Evolutionary conservation across 768 basidiomycete genomes (phyloP).

Genomic region (Chalciporus piperatus): DNA sequence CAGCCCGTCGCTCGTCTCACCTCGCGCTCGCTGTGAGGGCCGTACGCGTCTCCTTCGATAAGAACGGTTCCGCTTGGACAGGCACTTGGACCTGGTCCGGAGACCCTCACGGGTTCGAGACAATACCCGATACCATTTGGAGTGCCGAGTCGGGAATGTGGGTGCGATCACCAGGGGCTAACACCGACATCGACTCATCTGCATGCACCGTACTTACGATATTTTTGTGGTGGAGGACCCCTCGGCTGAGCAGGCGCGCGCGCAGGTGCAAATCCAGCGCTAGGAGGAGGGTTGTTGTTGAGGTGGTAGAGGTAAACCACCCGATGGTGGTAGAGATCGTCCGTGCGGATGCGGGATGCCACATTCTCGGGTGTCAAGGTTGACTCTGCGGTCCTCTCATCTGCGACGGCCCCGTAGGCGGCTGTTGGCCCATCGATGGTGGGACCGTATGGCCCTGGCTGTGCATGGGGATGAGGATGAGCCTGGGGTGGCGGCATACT

Average conservation of each 20-base stretch:
- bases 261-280: slow-evolving; percentile 19
- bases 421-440: slow-evolving; percentile 21
- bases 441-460: slow-evolving; percentile 21
- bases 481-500: slow-evolving; percentile 30
- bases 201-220: slow-evolving; percentile 46
- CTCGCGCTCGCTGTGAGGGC: too few species aligned
- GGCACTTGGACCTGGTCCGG: too few species aligned
- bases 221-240: slow-evolving; percentile 48
- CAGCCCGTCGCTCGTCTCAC: too few species aligned
- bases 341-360: too few species aligned
- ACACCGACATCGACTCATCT: too few species aligned
- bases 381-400: slow-evolving; percentile 23
- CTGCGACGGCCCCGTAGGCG: slow-evolving; percentile 33
- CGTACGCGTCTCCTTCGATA: too few species aligned
- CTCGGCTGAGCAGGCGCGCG: slow-evolving; percentile 34
- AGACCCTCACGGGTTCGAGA: too few species aligned
- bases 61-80: too few species aligned
- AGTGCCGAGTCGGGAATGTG: slow-evolving; percentile 76
- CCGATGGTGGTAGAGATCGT: too few species aligned
- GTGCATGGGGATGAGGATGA: slow-evolving; percentile 12
- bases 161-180: slow-evolving; percentile 87
- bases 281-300: slow-evolving; percentile 20
- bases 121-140: too few species aligned
- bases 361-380: too few species aligned
- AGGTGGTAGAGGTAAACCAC: slow-evolving; percentile 13